A percentile compares a stretch with the other conserved stretches of the same genome.
Evolutionary conservation across 805 yeast genomes (phyloP).

Genomic region (Yarrowia sp.): DNA sequence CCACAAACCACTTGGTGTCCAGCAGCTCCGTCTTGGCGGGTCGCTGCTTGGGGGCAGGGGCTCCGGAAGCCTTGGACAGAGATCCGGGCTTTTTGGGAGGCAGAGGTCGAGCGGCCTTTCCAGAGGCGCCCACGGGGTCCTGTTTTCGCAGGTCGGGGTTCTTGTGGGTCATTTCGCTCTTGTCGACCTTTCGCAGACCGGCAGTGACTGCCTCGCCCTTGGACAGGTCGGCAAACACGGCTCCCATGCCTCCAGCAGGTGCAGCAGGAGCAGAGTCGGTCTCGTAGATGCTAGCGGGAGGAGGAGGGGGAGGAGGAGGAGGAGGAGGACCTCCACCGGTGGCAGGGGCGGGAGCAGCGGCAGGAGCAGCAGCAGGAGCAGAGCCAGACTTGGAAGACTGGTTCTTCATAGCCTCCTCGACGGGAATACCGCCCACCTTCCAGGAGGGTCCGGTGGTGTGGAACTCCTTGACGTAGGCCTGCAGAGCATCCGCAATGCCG

Average conservation of each 20-base stretch:
- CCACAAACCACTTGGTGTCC: slow-evolving; percentile 87
- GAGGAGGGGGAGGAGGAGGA: slow-evolving; percentile 89
- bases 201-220: slow-evolving; percentile 82
- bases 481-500: slow-evolving; percentile 64
- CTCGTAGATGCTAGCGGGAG: slow-evolving; percentile 67
- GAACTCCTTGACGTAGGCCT: slow-evolving; percentile 66
- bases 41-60: slow-evolving; percentile 35
- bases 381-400: slow-evolving; percentile 31
- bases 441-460: slow-evolving; percentile 85
- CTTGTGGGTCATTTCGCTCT: slow-evolving; percentile 90
- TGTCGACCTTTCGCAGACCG: slow-evolving; percentile 86
- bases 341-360: slow-evolving; percentile 44
- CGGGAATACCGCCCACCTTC: slow-evolving; percentile 58
- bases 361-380: slow-evolving; percentile 36
- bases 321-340: slow-evolving; percentile 48
- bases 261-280: slow-evolving; percentile 33
- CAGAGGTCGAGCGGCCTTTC: slow-evolving; percentile 52
- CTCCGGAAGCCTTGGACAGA: slow-evolving; percentile 41
- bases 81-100: slow-evolving; percentile 81
- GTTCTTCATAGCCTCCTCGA: slow-evolving; percentile 47
- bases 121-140: slow-evolving; percentile 45
- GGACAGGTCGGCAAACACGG: slow-evolving; percentile 88
- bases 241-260: slow-evolving; percentile 59
- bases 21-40: slow-evolving; percentile 65
- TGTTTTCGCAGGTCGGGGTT: slow-evolving; percentile 73